Evolutionary conservation across 768 basidiomycete genomes (phyloP).

Genomic region (Lactarius akahatsu): DNA sequence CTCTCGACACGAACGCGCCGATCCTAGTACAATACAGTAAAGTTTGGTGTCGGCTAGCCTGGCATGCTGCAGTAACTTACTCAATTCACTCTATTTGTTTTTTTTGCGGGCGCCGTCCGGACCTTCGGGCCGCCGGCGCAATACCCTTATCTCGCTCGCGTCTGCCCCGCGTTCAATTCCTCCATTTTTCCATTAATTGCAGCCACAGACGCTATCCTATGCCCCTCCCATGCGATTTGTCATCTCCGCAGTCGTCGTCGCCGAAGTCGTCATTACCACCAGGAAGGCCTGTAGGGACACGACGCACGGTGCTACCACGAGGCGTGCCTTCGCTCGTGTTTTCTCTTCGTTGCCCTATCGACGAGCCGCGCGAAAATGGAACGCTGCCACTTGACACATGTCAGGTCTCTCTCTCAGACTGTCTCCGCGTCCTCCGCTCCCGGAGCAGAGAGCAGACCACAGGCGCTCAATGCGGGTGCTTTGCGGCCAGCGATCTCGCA

Average conservation of each 20-base stretch:
- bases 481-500: slow-evolving; percentile 42
- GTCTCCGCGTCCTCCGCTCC: slow-evolving; percentile 35
- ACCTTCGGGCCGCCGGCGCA: neutral
- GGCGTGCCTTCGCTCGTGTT: neutral
- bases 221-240: neutral
- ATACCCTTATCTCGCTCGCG: too few relatives aligned
- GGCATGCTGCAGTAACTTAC: too few relatives aligned
- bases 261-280: too few relatives aligned
- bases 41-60: slow-evolving; percentile 33
- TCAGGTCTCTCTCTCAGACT: slow-evolving; percentile 16
- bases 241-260: neutral
- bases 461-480: neutral
- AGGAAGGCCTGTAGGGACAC: neutral
- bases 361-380: neutral
- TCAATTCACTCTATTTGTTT: neutral
- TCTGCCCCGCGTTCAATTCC: neutral
- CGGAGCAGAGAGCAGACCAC: slow-evolving; percentile 38
- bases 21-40: slow-evolving; percentile 41
- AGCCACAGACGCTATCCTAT: neutral
- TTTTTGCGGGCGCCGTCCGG: neutral
- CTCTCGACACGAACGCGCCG: slow-evolving; percentile 39
- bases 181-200: neutral
- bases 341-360: neutral
- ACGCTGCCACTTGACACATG: neutral
- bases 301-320: slow-evolving; percentile 40